Evolutionary conservation across 768 basidiomycete genomes (phyloP).

Genomic region (Pleurotus ostreatus): DNA sequence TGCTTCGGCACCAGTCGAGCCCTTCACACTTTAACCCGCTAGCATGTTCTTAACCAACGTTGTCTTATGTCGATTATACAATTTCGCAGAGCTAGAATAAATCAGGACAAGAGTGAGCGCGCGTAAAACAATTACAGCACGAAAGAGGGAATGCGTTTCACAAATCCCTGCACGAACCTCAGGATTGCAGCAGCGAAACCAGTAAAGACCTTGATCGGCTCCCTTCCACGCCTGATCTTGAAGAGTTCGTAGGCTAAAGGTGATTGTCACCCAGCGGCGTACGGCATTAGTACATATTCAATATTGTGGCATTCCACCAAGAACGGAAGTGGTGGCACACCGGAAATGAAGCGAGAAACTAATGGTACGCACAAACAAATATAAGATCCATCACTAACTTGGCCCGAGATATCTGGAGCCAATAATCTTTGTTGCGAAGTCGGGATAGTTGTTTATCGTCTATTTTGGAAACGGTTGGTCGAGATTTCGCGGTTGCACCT

Average conservation of each 20-base stretch:
- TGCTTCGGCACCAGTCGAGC: no score
- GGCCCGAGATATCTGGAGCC: conserved; percentile 64
- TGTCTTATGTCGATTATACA: conserved; percentile 69
- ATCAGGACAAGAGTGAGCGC: conserved; percentile 12
- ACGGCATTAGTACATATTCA: conserved; percentile 13
- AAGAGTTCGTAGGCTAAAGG: conserved; percentile 75
- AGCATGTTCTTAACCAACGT: conserved; percentile 50
- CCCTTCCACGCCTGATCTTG: conserved; percentile 55
- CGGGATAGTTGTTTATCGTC: conserved; percentile 70
- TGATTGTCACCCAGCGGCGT: conserved; percentile 9
- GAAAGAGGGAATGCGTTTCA: background rate
- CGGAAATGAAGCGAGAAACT: conserved; percentile 1
- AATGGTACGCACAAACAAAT: conserved; percentile 65
- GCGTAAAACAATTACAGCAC: conserved; percentile 1
- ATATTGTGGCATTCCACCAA: conserved; percentile 5
- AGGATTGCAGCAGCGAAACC: conserved; percentile 70
- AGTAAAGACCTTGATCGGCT: conserved; percentile 57
- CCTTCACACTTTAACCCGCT: background rate
- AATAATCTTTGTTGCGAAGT: conserved; percentile 69
- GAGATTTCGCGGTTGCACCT: conserved; percentile 67
- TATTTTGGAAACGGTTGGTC: conserved; percentile 48
- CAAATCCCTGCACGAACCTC: conserved; percentile 45
- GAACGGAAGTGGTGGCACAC: conserved; percentile 6
- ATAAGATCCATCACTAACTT: conserved; percentile 84
- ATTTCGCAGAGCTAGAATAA: conserved; percentile 56